phyloP scores from a whole-genome alignment of 345 rosid species.

The Eutrema yunnanense region DNA sequence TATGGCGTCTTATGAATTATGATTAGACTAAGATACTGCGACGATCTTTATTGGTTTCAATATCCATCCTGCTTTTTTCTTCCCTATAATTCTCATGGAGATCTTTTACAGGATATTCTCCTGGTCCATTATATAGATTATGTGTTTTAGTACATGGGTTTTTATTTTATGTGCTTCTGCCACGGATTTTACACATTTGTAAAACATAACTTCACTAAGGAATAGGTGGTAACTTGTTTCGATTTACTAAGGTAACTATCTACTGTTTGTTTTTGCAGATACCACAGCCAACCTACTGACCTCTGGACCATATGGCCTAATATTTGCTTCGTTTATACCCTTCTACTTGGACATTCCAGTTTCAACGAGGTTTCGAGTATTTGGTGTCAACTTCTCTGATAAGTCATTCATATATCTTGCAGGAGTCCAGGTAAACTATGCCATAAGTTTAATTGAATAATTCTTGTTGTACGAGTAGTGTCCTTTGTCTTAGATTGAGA shows the following conservation, averaged over 20 bases:
- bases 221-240: neutral
- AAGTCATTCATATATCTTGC: conserved; percentile 94
- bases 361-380: conserved; percentile 74
- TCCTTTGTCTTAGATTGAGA: neutral
- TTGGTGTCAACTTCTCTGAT: conserved; percentile 74
- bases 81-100: neutral
- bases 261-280: conserved; percentile 43
- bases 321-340: conserved; percentile 90
- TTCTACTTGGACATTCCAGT: conserved; percentile 91
- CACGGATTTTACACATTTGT: neutral
- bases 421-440: conserved; percentile 72
- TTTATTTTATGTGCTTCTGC: neutral
- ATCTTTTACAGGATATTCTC: neutral
- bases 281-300: conserved; percentile 51
- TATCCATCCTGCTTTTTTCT: neutral
- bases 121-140: neutral
- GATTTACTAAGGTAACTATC: neutral
- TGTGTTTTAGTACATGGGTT: neutral
- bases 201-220: neutral
- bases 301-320: conserved; percentile 92
- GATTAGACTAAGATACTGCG: neutral
- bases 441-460: neutral
- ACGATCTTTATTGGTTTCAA: neutral
- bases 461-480: neutral
- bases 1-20: neutral